Base-by-base conservation (phyloP, 257 asterid genomes). In the Jacaranda mimosifolia region DNA sequence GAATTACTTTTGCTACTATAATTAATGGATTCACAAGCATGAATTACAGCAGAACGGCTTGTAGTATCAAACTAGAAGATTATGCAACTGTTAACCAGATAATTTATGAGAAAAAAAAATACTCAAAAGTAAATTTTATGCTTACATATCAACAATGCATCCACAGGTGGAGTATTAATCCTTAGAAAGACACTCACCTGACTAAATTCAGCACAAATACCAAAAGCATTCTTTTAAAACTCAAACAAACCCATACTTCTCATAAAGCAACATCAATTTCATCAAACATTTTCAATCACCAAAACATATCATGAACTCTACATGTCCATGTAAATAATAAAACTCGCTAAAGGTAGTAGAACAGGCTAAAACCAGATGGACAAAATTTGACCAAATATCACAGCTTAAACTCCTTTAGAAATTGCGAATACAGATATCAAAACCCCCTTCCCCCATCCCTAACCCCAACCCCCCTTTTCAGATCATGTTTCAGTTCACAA, bases 401-500 rank as follows among this genome's bases (percentile, higher is more conserved):
- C 26, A 9, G 17, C 45, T 45, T 45, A 67, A 67, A 35, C 63
- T 36, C 63, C 56, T n/a, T 39, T 58, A 46, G 35, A 73, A 75
- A 65, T 26, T 26, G 32, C 32, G 1, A 26, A 26, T 26, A 26
- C 32, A 26, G 32, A 26, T 26, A 26, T 26, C 32, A 26, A 26
- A 26, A 26, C 32, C 1, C 32, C 32, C 32, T 26, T 43, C 32
- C 55, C 39, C 70, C 45, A 26, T 26, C 38, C 40, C 12, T 13
- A 3, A 21, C 18, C 72, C 51, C 43, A 7, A 5, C 12, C 70
- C 39, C 76, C 49, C 39, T 21, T 3, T n/a, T 18, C 17, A 17
- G 9, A 17, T 49, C 70, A 49, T 42, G 51, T 35, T 32, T 45
- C 60, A 72, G 70, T 55, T 62, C 56, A 36, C 11, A 75, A 63